Conservation (phyloP, 2,329 filamentous ascomycete genomes). For the Sclerotinia subarctica region DNA sequence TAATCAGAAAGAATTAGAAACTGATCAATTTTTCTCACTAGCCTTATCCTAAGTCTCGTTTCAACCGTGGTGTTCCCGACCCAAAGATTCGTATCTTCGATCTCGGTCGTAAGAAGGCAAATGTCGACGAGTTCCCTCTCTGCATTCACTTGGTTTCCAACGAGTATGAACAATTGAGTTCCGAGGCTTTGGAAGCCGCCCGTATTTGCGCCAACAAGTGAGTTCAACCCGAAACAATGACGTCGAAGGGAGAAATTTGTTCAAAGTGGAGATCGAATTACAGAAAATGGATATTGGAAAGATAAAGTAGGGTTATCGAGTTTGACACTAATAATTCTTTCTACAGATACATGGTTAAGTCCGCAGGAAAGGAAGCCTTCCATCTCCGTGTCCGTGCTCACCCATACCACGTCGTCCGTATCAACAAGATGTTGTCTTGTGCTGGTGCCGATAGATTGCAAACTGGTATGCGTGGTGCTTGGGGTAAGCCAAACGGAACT, state of each 20-base stretch:
- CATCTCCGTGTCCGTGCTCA: constrained; percentile 81
- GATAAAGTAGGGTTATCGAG: background rate
- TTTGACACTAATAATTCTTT: constrained; percentile 22
- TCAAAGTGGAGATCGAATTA: constrained; percentile 11
- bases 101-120: constrained; percentile 96
- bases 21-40: constrained; percentile 40
- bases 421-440: constrained; percentile 99
- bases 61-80: constrained; percentile 98
- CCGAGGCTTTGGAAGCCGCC: constrained; percentile 98
- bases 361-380: constrained; percentile 69
- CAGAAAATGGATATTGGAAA: constrained; percentile 3
- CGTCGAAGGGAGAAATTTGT: background rate
- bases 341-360: constrained; percentile 61
- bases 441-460: constrained; percentile 99
- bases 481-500: constrained; percentile 98
- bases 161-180: constrained; percentile 99
- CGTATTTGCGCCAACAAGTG: constrained; percentile 99
- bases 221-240: constrained; percentile 27
- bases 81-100: constrained; percentile 92
- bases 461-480: constrained; percentile 99
- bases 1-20: constrained; percentile 8
- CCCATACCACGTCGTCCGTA: constrained; percentile 99
- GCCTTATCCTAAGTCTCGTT: constrained; percentile 99
- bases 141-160: constrained; percentile 99
- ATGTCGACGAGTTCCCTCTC: constrained; percentile 98